These are phyloP conservation scores for Penicillium sp. DNA, from an alignment of 2,329 filamentous ascomycete species.

Conservation along the genomic window DNA sequence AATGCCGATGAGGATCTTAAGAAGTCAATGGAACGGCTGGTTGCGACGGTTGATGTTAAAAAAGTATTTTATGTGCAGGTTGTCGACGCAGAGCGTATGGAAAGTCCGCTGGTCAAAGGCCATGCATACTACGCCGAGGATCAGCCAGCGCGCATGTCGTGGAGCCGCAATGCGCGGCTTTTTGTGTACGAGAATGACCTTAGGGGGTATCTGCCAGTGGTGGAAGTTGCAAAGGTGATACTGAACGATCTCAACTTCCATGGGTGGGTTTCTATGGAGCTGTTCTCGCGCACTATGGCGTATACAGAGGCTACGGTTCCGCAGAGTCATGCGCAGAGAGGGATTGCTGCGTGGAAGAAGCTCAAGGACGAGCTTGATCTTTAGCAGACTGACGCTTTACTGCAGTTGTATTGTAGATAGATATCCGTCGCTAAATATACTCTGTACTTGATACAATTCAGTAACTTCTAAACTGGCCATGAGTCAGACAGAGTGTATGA, in stretches of 20 bases:
- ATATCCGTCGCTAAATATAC: too few relatives aligned
- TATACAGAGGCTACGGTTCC: slow-evolving; percentile 51
- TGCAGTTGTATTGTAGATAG: too few relatives aligned
- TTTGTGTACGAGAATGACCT: slow-evolving; percentile 59
- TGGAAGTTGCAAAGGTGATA: slow-evolving; percentile 56
- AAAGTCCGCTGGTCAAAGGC: slow-evolving; percentile 50
- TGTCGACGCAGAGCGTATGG: slow-evolving; percentile 64
- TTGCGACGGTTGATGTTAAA: slow-evolving; percentile 52
- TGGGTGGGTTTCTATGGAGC: slow-evolving; percentile 67
- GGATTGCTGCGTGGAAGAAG: slow-evolving; percentile 47
- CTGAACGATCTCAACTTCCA: slow-evolving; percentile 60
- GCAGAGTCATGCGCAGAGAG: slow-evolving; percentile 51
- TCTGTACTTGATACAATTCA: too few relatives aligned
- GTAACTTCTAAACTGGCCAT: too few relatives aligned
- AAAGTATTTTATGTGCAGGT: slow-evolving; percentile 73
- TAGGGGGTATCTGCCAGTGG: slow-evolving; percentile 64
- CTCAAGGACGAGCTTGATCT: slow-evolving; percentile 25
- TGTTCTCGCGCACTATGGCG: slow-evolving; percentile 60
- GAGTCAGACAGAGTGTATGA: too few relatives aligned
- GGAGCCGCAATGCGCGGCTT: slow-evolving; percentile 68
- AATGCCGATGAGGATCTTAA: slow-evolving; percentile 51
- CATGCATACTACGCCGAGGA: slow-evolving; percentile 56
- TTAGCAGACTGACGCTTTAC: too few relatives aligned
- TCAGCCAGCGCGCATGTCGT: slow-evolving; percentile 66
- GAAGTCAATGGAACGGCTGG: slow-evolving; percentile 52